These are phyloP conservation scores for Allomyces javanicus DNA, from an alignment of 192 early-diverging fungal species.

Conservation along the genomic window DNA sequence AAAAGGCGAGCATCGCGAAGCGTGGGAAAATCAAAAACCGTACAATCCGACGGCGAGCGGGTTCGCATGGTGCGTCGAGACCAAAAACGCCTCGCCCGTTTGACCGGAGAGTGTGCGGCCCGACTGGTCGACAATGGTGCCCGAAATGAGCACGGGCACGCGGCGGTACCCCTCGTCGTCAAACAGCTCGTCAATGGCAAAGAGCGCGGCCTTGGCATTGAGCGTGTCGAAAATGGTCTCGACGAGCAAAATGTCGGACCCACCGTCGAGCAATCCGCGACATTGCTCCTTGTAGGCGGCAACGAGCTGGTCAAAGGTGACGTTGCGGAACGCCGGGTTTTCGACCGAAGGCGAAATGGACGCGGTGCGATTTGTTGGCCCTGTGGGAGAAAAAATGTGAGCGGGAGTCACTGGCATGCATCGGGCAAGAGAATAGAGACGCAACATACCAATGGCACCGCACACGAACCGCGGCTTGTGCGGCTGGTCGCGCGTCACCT, in stretches of 20 bases:
- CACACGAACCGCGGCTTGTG: slow-evolving; percentile 77
- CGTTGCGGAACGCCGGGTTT: slow-evolving; percentile 82
- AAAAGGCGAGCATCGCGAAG: neutral
- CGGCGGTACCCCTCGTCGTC: slow-evolving; percentile 53
- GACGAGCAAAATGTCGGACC: slow-evolving; percentile 75
- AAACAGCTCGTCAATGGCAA: slow-evolving; percentile 71
- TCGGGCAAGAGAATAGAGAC: neutral
- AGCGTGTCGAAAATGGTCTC: slow-evolving; percentile 96
- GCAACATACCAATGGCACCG: slow-evolving; percentile 37
- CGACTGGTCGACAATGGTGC: slow-evolving; percentile 91
- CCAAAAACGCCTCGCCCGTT: slow-evolving; percentile 88
- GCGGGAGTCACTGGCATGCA: neutral
- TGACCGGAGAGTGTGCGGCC: slow-evolving; percentile 92
- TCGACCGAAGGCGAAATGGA: slow-evolving; percentile 95
- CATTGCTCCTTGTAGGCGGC: slow-evolving; percentile 78
- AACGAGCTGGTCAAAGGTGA: slow-evolving; percentile 87
- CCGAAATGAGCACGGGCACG: slow-evolving; percentile 57
- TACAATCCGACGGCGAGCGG: slow-evolving; percentile 75
- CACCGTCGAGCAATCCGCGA: slow-evolving; percentile 81
- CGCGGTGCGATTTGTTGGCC: slow-evolving; percentile 86
- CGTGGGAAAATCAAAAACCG: slow-evolving; percentile 9
- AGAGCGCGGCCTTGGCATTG: slow-evolving; percentile 91
- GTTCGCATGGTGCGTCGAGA: slow-evolving; percentile 53
- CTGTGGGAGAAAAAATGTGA: slow-evolving; percentile 9
- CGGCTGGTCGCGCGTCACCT: slow-evolving; percentile 51